phyloP scores from a whole-genome alignment of 495 filamentous ascomycete genomes.

The Jackrogersella multiformis region DNA sequence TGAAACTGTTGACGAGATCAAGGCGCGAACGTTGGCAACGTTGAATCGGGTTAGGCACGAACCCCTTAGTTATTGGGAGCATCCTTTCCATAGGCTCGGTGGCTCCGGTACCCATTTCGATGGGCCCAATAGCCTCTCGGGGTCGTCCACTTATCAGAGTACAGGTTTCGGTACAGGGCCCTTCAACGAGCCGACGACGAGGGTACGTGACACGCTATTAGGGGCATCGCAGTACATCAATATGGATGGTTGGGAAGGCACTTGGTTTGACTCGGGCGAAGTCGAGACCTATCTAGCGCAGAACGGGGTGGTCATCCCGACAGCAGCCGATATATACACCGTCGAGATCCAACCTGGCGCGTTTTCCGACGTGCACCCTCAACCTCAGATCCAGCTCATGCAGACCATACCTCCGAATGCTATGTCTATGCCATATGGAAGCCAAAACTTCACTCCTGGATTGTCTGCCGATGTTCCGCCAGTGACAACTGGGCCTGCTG shows the following conservation, averaged over 20 bases:
- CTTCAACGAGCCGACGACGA: slow-evolving; percentile 46
- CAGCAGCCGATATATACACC: slow-evolving; percentile 61
- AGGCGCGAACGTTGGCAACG: slow-evolving; percentile 53
- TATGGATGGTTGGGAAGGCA: slow-evolving; percentile 65
- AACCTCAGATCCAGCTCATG: slow-evolving; percentile 15
- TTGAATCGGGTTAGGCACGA: slow-evolving; percentile 55
- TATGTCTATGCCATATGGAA: background rate
- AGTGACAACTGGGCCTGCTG: too few relatives aligned
- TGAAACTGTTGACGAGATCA: slow-evolving; percentile 60
- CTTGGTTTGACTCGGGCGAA: slow-evolving; percentile 78
- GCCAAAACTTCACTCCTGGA: background rate
- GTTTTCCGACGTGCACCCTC: slow-evolving; percentile 40
- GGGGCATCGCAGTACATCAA: slow-evolving; percentile 53
- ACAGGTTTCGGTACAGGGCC: slow-evolving; percentile 56
- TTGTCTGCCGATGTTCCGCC: background rate
- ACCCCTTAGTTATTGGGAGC: slow-evolving; percentile 65
- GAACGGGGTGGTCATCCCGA: slow-evolving; percentile 65
- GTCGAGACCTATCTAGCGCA: slow-evolving; percentile 73
- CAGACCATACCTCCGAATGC: slow-evolving; percentile 14
- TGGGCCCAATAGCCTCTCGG: slow-evolving; percentile 44
- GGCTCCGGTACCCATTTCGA: slow-evolving; percentile 73
- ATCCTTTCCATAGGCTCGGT: slow-evolving; percentile 72
- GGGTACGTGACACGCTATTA: slow-evolving; percentile 46
- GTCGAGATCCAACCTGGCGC: slow-evolving; percentile 55
- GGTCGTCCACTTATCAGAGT: slow-evolving; percentile 47